These are phyloP conservation scores for Berberis thunbergii DNA, from an alignment of 164 flowering plant genomes.

Conservation along the genomic window DNA sequence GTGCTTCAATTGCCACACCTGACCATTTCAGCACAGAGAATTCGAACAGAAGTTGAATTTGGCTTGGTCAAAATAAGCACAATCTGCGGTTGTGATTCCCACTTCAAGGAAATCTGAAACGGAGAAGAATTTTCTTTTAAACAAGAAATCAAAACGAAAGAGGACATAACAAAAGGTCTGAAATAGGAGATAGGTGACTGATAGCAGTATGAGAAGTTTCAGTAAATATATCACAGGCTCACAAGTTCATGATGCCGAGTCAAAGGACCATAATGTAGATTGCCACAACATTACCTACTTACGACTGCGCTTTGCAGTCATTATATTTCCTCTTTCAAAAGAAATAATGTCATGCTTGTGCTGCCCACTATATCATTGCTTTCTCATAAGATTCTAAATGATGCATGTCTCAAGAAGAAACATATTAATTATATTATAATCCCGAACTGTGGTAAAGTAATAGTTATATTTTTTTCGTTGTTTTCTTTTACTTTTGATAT, in stretches of 20 bases:
- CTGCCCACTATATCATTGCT: slow-evolving; percentile 56
- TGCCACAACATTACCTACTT: slow-evolving; percentile 57
- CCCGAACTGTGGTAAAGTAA: no score
- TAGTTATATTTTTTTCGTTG: no score
- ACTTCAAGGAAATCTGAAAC: slow-evolving; percentile 85
- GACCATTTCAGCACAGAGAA: slow-evolving; percentile 44
- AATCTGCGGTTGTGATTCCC: slow-evolving; percentile 88
- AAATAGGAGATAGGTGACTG: neutral
- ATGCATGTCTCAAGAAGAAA: slow-evolving; percentile 48
- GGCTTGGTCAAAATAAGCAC: slow-evolving; percentile 90
- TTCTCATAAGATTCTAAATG: slow-evolving; percentile 87
- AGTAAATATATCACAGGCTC: no score
- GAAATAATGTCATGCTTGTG: slow-evolving; percentile 54
- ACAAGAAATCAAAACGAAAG: no score
- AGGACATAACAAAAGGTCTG: neutral
- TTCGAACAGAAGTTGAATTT: slow-evolving; percentile 43
- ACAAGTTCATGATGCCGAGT: neutral
- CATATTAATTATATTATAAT: no score
- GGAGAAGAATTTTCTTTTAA: slow-evolving; percentile 15
- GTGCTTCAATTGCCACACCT: slow-evolving; percentile 39
- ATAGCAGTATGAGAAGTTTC: neutral
- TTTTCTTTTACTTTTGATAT: no score
- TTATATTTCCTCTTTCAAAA: slow-evolving; percentile 92
- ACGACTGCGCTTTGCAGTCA: slow-evolving; percentile 90
- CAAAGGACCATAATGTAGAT: slow-evolving; percentile 3